A percentile compares a stretch with the other conserved stretches of the same genome.
These are phyloP conservation scores for Microcera coccophila DNA, from an alignment of 2,329 filamentous ascomycete species.

Conservation along the genomic window DNA sequence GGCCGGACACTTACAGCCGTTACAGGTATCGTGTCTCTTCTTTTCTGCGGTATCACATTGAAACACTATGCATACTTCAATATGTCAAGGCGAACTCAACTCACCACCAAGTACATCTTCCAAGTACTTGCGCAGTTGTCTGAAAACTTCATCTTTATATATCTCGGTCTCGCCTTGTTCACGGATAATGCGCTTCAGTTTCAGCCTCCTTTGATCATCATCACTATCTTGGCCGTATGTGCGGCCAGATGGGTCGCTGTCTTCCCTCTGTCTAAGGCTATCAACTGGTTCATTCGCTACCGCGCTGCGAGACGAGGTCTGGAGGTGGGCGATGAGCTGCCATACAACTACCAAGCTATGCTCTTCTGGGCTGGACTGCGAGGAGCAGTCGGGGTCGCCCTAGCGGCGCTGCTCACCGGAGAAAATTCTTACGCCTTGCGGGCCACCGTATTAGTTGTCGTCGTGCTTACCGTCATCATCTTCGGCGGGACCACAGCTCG, in stretches of 20 bases:
- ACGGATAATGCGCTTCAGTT: constrained; percentile 85
- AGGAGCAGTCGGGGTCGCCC: constrained; percentile 89
- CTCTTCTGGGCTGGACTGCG: constrained; percentile 98
- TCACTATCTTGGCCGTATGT: constrained; percentile 88
- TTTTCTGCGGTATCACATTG: constrained; percentile 96
- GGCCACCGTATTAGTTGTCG: constrained; percentile 94
- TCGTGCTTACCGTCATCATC: constrained; percentile 96
- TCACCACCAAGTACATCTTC: constrained; percentile 97
- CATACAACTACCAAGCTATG: constrained; percentile 97
- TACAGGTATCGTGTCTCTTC: constrained; percentile 84
- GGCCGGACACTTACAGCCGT: background rate
- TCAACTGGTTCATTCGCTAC: constrained; percentile 92
- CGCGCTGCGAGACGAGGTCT: constrained; percentile 69
- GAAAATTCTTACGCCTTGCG: constrained; percentile 77
- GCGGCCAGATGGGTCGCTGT: constrained; percentile 89
- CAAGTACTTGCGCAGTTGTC: constrained; percentile 91
- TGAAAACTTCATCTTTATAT: constrained; percentile 99
- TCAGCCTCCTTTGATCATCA: constrained; percentile 91
- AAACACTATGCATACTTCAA: constrained; percentile 99
- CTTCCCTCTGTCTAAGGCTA: constrained; percentile 82
- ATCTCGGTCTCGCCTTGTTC: constrained; percentile 89
- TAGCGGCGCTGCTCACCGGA: constrained; percentile 83
- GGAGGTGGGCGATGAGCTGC: constrained; percentile 80
- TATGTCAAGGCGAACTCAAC: constrained; percentile 95
- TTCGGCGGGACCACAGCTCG: constrained; percentile 95